Evolutionary conservation across 2,329 filamentous ascomycete genomes (phyloP), one percentile per base, ranked within the genome.

Genomic region (Monosporascus sp.): DNA sequence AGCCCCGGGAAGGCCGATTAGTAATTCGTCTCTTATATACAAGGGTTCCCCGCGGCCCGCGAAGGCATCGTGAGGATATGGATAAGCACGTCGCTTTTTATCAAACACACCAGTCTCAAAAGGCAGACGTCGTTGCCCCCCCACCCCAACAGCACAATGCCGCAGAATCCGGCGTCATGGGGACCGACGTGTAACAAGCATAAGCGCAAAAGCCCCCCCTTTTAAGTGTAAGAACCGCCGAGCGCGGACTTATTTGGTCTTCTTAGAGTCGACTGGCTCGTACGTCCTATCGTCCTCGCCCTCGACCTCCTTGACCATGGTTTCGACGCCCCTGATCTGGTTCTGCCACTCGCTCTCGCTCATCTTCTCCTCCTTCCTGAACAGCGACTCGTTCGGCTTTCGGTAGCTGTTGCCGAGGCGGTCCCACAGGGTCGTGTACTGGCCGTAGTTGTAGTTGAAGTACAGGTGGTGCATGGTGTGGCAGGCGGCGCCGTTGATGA

Each of bases 401-500:
- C 89, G 81, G 76, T 96, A 97, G 67, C 88, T 95, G 54, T 88
- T 88, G 51, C 90, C 89, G 20, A 96, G 72, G 50, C 92, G 85
- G 70, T 97, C 92, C 88, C 92, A 96, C 20, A 94, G 76, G 0
- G 91, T 96, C 17, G 90, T 94, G 75, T 92, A 97, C 70, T 97
- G 92, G 54, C 92, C 92, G 65, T 96, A 97, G 75, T 96, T 97
- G 79, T 89, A 90, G 74, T 89, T 88, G 77, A 89, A 89, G 72
- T 89, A 89, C 39, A 91, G 72, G 68, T 97, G 93, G 72, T 97
- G 93, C 80, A 92, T 83, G 22, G 88, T 90, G 71, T 97, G 93
- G 78, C 93, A 97, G 27, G 93, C 93, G 14, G 93, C 91, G 49
- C 93, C 93, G 69, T 97, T 97, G 73, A 97, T 84, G 61, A 97